These are phyloP conservation scores for Blastocystis sp. DNA, from an alignment of 352 stramenopile genomes.

Conservation along the genomic window DNA sequence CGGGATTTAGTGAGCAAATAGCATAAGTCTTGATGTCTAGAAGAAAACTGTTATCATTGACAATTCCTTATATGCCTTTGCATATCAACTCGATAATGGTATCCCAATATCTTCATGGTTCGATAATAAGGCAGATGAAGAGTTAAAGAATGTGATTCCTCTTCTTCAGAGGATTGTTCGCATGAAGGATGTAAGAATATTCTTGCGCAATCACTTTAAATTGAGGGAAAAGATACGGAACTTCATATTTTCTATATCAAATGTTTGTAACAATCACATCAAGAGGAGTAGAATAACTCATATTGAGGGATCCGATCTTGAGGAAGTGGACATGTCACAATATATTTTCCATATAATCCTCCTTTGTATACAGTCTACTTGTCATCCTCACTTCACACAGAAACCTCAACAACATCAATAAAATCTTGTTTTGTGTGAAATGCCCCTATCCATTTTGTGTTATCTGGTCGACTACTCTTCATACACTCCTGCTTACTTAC, in stretches of 20 bases:
- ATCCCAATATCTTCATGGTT: slow-evolving; percentile 98
- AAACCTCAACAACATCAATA: slow-evolving; percentile 81
- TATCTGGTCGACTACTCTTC: slow-evolving; percentile 76
- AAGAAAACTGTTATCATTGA: slow-evolving; percentile 86
- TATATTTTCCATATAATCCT: slow-evolving; percentile 78
- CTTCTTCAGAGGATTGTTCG: slow-evolving; percentile 85
- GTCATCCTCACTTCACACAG: neutral
- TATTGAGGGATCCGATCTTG: slow-evolving; percentile 79
- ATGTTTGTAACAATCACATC: slow-evolving; percentile 49
- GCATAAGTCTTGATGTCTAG: neutral
- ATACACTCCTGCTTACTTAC: slow-evolving; percentile 71
- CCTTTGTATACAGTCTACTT: slow-evolving; percentile 79
- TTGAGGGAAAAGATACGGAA: slow-evolving; percentile 41
- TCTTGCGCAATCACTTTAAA: slow-evolving; percentile 85
- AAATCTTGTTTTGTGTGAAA: slow-evolving; percentile 79
- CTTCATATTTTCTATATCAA: neutral
- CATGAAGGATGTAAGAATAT: slow-evolving; percentile 80
- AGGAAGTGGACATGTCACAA: slow-evolving; percentile 79
- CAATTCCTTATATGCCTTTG: slow-evolving; percentile 94
- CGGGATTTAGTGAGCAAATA: slow-evolving; percentile 78
- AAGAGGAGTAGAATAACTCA: slow-evolving; percentile 42
- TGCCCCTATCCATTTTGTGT: slow-evolving; percentile 82
- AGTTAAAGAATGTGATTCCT: slow-evolving; percentile 89
- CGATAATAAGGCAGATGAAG: slow-evolving; percentile 89
- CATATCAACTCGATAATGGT: slow-evolving; percentile 95